These are phyloP conservation scores for Mucor irregularis DNA, from an alignment of 371 early-diverging fungal species.

Conservation along the genomic window DNA sequence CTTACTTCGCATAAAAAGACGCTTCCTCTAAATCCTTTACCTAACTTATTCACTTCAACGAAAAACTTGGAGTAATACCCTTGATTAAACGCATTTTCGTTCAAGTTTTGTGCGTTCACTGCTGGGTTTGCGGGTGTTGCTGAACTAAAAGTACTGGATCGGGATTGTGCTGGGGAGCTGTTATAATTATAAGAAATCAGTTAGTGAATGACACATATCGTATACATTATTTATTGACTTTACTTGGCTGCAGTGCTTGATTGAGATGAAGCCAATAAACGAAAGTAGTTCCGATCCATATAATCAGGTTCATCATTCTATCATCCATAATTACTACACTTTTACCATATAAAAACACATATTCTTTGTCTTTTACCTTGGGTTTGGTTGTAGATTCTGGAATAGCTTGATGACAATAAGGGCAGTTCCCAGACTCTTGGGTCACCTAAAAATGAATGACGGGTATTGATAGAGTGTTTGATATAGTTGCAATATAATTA, in stretches of 20 bases:
- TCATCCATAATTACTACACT: neutral
- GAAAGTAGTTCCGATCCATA: conserved; percentile 71
- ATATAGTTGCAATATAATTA: too few relatives aligned
- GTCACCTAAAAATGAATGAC: neutral
- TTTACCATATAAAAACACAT: neutral
- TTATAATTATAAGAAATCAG: neutral
- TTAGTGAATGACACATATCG: neutral
- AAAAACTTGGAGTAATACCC: conserved; percentile 97
- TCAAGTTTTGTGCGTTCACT: conserved; percentile 18
- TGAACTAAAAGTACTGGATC: conserved; percentile 16
- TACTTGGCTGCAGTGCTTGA: conserved; percentile 36
- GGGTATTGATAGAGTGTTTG: too few relatives aligned
- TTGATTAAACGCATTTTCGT: conserved; percentile 72
- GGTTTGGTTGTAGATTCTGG: neutral
- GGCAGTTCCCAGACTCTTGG: conserved; percentile 20
- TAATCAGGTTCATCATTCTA: conserved; percentile 39
- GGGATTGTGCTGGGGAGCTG: conserved; percentile 17
- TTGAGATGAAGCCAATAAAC: conserved; percentile 48
- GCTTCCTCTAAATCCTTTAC: conserved; percentile 88
- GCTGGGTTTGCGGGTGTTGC: neutral
- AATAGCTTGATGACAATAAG: conserved; percentile 42
- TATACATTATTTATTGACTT: neutral
- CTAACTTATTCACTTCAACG: conserved; percentile 81
- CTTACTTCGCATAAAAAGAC: conserved; percentile 84
- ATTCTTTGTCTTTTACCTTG: neutral